Percentiles rank a stretch among this genome's conserved stretches.
phyloP scores from a whole-genome alignment of 2,329 filamentous ascomycete genomes.

The Lecanicillium sp. region DNA sequence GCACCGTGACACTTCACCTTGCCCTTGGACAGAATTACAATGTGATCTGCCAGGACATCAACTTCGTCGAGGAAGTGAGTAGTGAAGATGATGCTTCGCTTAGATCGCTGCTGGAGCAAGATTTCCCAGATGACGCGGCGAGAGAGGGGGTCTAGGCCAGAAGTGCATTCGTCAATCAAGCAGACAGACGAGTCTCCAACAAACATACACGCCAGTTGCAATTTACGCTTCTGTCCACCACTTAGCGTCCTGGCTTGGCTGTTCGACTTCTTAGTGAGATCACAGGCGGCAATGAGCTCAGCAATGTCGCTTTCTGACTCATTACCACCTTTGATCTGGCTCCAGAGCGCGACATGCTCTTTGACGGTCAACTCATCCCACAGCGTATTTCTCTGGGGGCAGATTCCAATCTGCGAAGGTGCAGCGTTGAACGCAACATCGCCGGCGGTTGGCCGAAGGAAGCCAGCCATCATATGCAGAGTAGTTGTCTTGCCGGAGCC shows the following conservation, averaged over 20 bases:
- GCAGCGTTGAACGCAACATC: constrained; percentile 49
- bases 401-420: constrained; percentile 40
- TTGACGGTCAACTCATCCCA: constrained; percentile 59
- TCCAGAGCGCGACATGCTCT: constrained; percentile 59
- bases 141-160: constrained; percentile 59
- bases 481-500: constrained; percentile 66
- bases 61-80: constrained; percentile 67
- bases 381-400: constrained; percentile 61
- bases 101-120: constrained; percentile 53
- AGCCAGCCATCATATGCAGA: constrained; percentile 58
- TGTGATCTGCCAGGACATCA: constrained; percentile 60
- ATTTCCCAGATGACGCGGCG: constrained; percentile 65
- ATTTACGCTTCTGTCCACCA: constrained; percentile 62
- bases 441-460: constrained; percentile 52
- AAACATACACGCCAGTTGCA: constrained; percentile 66
- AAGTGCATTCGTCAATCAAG: constrained; percentile 63
- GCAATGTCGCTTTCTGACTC: constrained; percentile 39
- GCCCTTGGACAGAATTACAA: constrained; percentile 58
- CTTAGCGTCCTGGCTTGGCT: constrained; percentile 50
- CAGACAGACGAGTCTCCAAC: constrained; percentile 60
- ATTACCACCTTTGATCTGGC: constrained; percentile 43
- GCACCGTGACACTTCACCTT: constrained; percentile 54
- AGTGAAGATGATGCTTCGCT: constrained; percentile 57
- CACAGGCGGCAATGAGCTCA: constrained; percentile 48
- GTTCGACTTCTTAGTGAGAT: constrained; percentile 49